Evolutionary conservation across 179 eudicot species (phyloP), one percentile per base, ranked within the genome.

Genomic region (Heliamphora pulchella): DNA sequence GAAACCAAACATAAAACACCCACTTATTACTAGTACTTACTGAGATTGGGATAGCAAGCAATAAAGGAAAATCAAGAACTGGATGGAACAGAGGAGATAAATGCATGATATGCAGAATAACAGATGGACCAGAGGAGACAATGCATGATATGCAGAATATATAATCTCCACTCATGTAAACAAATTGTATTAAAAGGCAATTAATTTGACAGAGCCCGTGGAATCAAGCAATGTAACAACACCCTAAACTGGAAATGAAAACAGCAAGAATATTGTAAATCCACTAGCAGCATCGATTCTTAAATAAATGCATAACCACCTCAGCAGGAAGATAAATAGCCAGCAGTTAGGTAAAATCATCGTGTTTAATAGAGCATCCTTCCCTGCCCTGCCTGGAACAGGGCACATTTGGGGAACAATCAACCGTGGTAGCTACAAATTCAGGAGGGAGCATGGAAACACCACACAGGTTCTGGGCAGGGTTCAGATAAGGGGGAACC

Each of bases 91-190:
- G 43, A 72, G 54, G 41, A 69, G 10, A 59, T 18, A 15, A 68
- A 67, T 59, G 75, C 55, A 20, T 69, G 62, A 62, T 43, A 53
- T 13, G 50, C 11, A 62, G 20, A 66, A 43, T 68, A 68, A 68
- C 72, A 68, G 51, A 68, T 43, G 51, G 72, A 43, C n/a, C 4
- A 15, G 51, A 43, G 50, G 51, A 68, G 10, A 68, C 10, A 15
- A 68, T 68, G 72, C 72, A 68, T n/a, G n/a, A n/a, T n/a, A n/a
- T n/a, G n/a, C n/a, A n/a, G n/a, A 63, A 10, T 20, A 64, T 39
- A n/a, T 44, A 47, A 57, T 43, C 3, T 20, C 17, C 64, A 67
- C n/a, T 65, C 20, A 4, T n/a, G 59, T 11, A 31, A 20, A 11
- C 31, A 66, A 39, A 50, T 67, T 55, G 17, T 31, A 41, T 64